A percentile compares a stretch with the other conserved stretches of the same genome.
Evolutionary conservation across 257 asterid species (phyloP).

Genomic region (Solanum rostratum): DNA sequence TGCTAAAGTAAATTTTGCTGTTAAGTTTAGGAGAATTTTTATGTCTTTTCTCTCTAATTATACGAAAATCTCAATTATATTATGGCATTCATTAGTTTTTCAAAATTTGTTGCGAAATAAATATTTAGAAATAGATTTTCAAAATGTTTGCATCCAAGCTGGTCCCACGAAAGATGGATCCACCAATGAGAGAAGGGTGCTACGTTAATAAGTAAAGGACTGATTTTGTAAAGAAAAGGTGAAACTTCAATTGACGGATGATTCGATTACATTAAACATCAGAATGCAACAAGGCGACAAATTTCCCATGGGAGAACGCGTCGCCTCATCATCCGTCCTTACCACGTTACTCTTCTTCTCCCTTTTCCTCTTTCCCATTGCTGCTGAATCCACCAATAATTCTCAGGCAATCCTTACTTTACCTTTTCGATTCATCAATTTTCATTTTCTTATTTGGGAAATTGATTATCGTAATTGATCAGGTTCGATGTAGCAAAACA

Average conservation of each 20-base stretch:
- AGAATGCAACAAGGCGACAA: background rate
- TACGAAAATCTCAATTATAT: no score
- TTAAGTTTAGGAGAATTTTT: no score
- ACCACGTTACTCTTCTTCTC: background rate
- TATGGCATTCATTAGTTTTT: no score
- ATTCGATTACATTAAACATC: background rate
- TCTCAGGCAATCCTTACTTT: background rate
- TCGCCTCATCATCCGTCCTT: background rate
- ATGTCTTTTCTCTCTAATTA: no score
- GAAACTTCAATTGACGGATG: background rate
- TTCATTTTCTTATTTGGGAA: background rate
- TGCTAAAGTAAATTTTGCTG: no score
- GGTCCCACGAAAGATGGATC: background rate
- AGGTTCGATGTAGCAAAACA: slow-evolving; percentile 24
- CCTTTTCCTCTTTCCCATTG: background rate
- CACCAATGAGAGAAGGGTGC: background rate
- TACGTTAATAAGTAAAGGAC: background rate
- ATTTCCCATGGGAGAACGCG: background rate
- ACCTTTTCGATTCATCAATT: background rate
- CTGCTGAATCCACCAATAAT: background rate
- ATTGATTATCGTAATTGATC: no score
- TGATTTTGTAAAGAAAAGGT: background rate
- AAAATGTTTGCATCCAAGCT: background rate
- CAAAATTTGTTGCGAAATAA: no score
- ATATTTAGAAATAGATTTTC: no score